phyloP scores from a whole-genome alignment of 2,329 filamentous ascomycete genomes.

The Aspergillus puulaauensis region DNA sequence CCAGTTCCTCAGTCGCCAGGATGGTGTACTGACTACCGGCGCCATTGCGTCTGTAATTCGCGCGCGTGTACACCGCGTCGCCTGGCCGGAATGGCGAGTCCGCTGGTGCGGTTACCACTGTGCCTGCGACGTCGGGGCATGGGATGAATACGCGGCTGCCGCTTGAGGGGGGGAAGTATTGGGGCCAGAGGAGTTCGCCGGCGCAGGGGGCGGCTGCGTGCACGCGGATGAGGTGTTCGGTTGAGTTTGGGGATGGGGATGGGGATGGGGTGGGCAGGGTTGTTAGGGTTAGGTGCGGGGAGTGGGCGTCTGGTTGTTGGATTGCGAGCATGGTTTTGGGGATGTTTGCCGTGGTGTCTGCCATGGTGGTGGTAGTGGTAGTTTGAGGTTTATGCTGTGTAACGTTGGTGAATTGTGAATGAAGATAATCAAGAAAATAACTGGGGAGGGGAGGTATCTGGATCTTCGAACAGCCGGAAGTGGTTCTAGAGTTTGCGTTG shows the following conservation, averaged over 20 bases:
- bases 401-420: too few relatives aligned
- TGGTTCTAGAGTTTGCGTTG: not conserved
- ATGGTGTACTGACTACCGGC: slow-evolving; percentile 40
- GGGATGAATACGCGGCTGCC: slow-evolving; percentile 33
- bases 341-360: not conserved
- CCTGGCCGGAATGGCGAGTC: slow-evolving; percentile 40
- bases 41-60: slow-evolving; percentile 36
- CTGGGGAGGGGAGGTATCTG: too few relatives aligned
- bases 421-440: too few relatives aligned
- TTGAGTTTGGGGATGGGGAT: slow-evolving; percentile 22
- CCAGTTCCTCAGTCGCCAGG: slow-evolving; percentile 36
- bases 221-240: slow-evolving; percentile 43
- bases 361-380: too few relatives aligned
- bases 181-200: slow-evolving; percentile 47
- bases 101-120: slow-evolving; percentile 34
- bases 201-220: slow-evolving; percentile 41
- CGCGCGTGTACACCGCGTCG: slow-evolving; percentile 41
- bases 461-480: not conserved
- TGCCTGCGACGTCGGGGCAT: slow-evolving; percentile 45
- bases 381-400: too few relatives aligned
- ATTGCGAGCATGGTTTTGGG: slow-evolving; percentile 13
- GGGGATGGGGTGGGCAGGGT: slow-evolving; percentile 18
- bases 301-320: slow-evolving; percentile 9
- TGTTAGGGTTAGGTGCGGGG: slow-evolving; percentile 8
- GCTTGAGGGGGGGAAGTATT: slow-evolving; percentile 24